Evolutionary conservation across 108 stramenopile species (phyloP).

Genomic region (Schizochytrium sp.): DNA sequence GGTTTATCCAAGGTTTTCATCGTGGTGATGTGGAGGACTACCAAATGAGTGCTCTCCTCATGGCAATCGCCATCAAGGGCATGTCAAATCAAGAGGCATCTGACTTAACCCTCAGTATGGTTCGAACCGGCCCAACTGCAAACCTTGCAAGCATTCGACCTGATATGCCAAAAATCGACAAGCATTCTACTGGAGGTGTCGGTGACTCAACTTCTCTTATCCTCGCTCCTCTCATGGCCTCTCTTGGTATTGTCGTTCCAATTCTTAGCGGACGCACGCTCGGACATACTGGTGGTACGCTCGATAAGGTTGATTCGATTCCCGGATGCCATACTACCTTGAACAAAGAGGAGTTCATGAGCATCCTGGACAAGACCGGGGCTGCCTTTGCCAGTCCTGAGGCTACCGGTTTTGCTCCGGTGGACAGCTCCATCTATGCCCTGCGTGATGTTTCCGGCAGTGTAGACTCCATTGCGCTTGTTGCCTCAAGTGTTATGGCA

Average conservation of each 20-base stretch:
- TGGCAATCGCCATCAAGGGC: conserved; percentile 84
- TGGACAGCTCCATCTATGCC: conserved; percentile 85
- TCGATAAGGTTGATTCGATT: conserved; percentile 86
- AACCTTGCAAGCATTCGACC: conserved; percentile 73
- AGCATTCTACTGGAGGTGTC: conserved; percentile 86
- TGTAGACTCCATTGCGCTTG: conserved; percentile 80
- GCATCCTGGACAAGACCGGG: conserved; percentile 74
- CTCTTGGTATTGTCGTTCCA: conserved; percentile 79
- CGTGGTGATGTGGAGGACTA: conserved; percentile 81
- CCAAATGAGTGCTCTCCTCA: conserved; percentile 89
- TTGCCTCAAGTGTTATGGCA: conserved; percentile 82
- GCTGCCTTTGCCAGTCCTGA: conserved; percentile 78
- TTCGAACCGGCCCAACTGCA: conserved; percentile 78
- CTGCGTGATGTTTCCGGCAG: conserved; percentile 85
- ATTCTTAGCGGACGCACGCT: conserved; percentile 88
- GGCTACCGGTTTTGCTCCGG: conserved; percentile 76
- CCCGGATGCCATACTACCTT: conserved; percentile 78
- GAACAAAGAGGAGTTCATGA: conserved; percentile 73
- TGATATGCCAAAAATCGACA: conserved; percentile 64
- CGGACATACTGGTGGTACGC: conserved; percentile 87
- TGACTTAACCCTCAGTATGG: conserved; percentile 79
- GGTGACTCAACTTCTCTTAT: conserved; percentile 85
- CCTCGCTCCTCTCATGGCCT: conserved; percentile 83
- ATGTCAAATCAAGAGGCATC: conserved; percentile 83
- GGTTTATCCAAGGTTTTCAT: conserved; percentile 60